Base-by-base conservation (phyloP, 2,329 filamentous ascomycete genomes). In the Venturia aucupariae region DNA sequence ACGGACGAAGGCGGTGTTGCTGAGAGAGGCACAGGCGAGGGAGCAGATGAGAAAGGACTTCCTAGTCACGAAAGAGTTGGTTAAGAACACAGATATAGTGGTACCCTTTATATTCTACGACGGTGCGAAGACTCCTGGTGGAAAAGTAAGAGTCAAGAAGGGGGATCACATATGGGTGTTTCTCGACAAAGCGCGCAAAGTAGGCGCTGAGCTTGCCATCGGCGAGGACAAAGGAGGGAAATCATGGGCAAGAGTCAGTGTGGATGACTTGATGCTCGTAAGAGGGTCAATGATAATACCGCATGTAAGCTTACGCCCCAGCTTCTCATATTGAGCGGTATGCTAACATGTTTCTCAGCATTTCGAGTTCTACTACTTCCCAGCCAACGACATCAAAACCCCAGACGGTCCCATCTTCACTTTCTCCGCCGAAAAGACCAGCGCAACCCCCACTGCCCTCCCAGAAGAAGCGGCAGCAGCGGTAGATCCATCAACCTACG, bases 31-130 rank as follows among this genome's bases (percentile, higher is more conserved):
- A 4, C 84, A 89, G 64, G 86, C 91, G 68, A 83, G 90, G 67
- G 90, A 94, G 70, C 77, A 83, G 17, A 78, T 93, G 61, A 83
- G 90, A 11, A 89, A 88, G 67, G 88, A 97, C 72, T 99, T 96
- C 70, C 74, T 96, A 57, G 80, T 80, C 11, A 83, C 93, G 65
- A 94, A 97, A 73, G 90, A 95, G 67, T 85, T 87, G 0, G 89
- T 97, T 68, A 96, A 95, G 77, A 85, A 86, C 24, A 92, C 92
- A 10, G 92, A 97, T 72, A 90, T 99, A 64, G 82, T 89, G 19
- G 88, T 99, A 39, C 94, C 94, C 0, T 99, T 97, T 75, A 90
- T 97, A 3, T 97, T 97, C 73, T 97, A 97, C 77, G 93, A 97
- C 69, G 94, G 94, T 19, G 90, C 90, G 27, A 93, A 95, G 73